Base-by-base conservation (phyloP, 1,284 basidiomycete species). In the Apiotrichum sp. region DNA sequence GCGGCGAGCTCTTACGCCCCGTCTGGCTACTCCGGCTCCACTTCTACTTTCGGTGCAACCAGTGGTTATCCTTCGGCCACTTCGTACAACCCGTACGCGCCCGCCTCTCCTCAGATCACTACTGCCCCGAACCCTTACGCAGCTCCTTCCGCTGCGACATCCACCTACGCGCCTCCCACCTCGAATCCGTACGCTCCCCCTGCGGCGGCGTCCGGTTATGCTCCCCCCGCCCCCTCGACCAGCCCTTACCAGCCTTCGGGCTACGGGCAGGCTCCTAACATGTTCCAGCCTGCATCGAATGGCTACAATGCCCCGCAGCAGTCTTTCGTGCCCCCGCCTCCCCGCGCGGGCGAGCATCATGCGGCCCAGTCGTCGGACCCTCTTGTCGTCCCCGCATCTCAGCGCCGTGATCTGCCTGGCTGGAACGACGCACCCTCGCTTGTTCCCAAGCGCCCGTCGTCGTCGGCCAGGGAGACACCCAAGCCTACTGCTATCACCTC, bases 371-470 rank as follows among this genome's bases (percentile, higher is more conserved):
- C 58, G 36, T 58, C 59, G 13, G 62, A 64, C 29, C 63, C 65
- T 2, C 65, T 66, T 14, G 59, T 69, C 14, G 61, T 76, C 22
- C 68, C 76, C 2, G 75, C 72, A 9, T 68, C 73, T 32, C 69
- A 71, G 50, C 67, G 75, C 32, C 75, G 78, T 43, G 87, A 87
- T 58, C 84, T 86, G 44, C 83, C 84, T 9, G 90, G 89, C 0
- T 98, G 93, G 93, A 98, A 98, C 69, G 93, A 98, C 2, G 75
- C 78, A 4, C 73, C 75, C 1, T 65, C 59, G 13, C 65, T 82
- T 7, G 66, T 81, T 11, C 78, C 80, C 50, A 84, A 84, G 51
- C 67, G 75, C n/a, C 81, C 81, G 2, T 80, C 84, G 2, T 79
- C 79, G 40, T 78, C 82, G 1, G 68, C 80, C 7, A 79, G 72